Evolutionary conservation across 1,284 basidiomycete species (phyloP).

Genomic region (Mycena citricolor): DNA sequence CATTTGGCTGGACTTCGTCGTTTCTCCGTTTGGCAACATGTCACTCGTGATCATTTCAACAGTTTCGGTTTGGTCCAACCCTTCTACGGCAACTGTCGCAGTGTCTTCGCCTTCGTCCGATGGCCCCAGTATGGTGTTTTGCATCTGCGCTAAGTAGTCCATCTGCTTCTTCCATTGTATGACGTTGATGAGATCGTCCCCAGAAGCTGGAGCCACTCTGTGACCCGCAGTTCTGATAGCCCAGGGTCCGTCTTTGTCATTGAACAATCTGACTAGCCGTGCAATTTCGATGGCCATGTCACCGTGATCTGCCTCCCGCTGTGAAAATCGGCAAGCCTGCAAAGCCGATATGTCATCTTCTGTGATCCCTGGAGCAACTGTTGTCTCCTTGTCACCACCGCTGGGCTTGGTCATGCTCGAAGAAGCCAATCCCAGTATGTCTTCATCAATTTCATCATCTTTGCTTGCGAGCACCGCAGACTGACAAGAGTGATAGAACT

Average conservation of each 20-base stretch:
- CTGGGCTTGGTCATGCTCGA: background rate
- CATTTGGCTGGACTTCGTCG: slow-evolving; percentile 36
- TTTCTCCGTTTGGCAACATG: slow-evolving; percentile 5
- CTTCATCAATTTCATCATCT: background rate
- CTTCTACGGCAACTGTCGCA: background rate
- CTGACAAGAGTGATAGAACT: too few species aligned
- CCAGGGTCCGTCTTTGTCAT: too few species aligned
- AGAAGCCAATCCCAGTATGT: background rate
- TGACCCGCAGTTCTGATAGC: too few species aligned
- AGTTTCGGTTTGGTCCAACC: background rate
- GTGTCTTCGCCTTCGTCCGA: slow-evolving; percentile 35
- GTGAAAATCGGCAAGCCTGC: too few species aligned
- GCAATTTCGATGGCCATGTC: too few species aligned
- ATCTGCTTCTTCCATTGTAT: slow-evolving; percentile 1
- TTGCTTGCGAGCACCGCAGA: background rate
- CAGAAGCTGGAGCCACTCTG: background rate
- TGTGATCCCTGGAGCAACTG: too few species aligned
- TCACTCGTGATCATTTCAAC: background rate
- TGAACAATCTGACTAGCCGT: too few species aligned
- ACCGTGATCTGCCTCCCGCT: too few species aligned
- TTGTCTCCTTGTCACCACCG: background rate
- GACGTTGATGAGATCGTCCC: slow-evolving; percentile 2
- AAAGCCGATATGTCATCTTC: too few species aligned
- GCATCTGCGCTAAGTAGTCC: background rate
- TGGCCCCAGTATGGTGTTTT: background rate